phyloP scores from a whole-genome alignment of 768 basidiomycete species.

The Mrakia gelida region DNA sequence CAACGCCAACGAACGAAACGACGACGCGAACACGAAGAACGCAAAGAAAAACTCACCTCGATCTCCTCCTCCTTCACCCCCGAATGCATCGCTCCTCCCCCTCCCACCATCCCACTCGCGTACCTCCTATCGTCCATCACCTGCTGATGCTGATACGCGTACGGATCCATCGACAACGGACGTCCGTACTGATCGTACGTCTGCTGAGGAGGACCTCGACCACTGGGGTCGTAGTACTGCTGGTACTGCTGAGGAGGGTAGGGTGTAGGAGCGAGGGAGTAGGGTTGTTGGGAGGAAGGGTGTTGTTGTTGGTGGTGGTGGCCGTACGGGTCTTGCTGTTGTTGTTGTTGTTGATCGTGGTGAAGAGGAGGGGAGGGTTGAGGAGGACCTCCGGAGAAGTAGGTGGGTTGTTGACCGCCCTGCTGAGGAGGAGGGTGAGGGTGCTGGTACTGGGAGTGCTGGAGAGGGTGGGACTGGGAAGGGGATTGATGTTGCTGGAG shows the following conservation, averaged over 20 bases:
- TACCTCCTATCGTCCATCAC: not conserved
- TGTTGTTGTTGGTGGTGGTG: not conserved
- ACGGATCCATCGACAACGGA: not conserved
- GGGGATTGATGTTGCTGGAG: not conserved
- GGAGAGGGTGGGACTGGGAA: not conserved
- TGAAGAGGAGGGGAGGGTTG: not conserved
- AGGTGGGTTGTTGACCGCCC: not conserved
- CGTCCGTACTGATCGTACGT: slow-evolving; percentile 7
- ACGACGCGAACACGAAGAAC: not conserved
- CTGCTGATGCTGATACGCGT: slow-evolving; percentile 3
- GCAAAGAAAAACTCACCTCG: not conserved
- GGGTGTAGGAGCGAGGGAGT: not conserved
- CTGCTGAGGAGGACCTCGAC: not conserved
- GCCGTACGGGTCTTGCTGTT: not conserved
- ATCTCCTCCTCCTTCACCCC: not conserved
- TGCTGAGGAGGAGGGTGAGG: not conserved
- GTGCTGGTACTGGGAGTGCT: not conserved
- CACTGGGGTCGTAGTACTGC: slow-evolving; percentile 1
- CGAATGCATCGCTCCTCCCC: not conserved
- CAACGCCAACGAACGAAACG: not conserved
- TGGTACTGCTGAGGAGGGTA: slow-evolving; percentile 9
- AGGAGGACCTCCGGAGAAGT: not conserved
- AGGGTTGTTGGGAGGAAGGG: not conserved
- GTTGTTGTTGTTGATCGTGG: not conserved
- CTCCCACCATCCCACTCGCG: slow-evolving; percentile 13